phyloP scores from a whole-genome alignment of 2,329 filamentous ascomycete genomes.

The Venturia effusa region DNA sequence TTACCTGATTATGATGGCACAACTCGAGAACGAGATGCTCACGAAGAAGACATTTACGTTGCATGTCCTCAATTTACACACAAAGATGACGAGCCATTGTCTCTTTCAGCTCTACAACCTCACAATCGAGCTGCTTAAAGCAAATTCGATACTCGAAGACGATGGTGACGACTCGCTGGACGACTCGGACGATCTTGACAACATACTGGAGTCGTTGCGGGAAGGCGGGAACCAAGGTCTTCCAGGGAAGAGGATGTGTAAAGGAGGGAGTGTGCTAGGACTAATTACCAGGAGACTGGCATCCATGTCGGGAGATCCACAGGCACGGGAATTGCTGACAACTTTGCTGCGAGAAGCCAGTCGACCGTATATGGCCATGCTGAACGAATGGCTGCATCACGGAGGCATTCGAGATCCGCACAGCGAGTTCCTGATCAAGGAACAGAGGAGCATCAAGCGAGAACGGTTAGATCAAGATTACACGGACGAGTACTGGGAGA shows the following conservation, averaged over 20 bases:
- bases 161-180: constrained; percentile 55
- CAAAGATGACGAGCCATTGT: constrained; percentile 81
- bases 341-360: constrained; percentile 78
- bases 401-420: constrained; percentile 92
- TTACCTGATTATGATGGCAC: constrained; percentile 84
- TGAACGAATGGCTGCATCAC: constrained; percentile 97
- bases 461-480: constrained; percentile 92
- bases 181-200: constrained; percentile 79
- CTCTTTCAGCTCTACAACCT: constrained; percentile 82
- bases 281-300: constrained; percentile 76
- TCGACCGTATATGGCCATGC: constrained; percentile 91
- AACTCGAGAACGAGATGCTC: constrained; percentile 85
- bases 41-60: constrained; percentile 84
- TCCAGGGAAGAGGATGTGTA: constrained; percentile 79
- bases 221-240: constrained; percentile 77
- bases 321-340: constrained; percentile 70
- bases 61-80: constrained; percentile 86
- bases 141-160: constrained; percentile 78
- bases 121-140: constrained; percentile 65
- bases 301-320: constrained; percentile 86
- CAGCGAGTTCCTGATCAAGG: constrained; percentile 86
- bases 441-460: constrained; percentile 87
- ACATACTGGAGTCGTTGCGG: constrained; percentile 80
- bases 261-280: constrained; percentile 89
- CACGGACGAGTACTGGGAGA: constrained; percentile 98